A percentile compares a stretch with the other conserved stretches of the same genome.
These are phyloP conservation scores for Curvularia sp. DNA, from an alignment of 2,329 filamentous ascomycete genomes.

Conservation along the genomic window DNA sequence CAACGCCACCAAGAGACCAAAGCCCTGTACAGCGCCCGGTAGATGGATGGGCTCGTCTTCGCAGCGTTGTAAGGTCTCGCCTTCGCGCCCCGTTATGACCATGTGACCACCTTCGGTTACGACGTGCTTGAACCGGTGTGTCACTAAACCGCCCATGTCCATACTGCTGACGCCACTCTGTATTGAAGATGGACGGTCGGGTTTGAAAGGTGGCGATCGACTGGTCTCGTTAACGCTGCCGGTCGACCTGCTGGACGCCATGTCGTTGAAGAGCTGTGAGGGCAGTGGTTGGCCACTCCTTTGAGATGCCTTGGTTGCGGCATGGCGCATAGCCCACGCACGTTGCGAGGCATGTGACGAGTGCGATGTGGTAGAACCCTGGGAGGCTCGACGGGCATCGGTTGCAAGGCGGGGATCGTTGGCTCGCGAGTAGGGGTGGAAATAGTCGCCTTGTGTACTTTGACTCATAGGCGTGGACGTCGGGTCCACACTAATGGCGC, in stretches of 20 bases:
- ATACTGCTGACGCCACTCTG: slow-evolving; percentile 47
- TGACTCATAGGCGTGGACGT: slow-evolving; percentile 42
- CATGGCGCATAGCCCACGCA: slow-evolving; percentile 11
- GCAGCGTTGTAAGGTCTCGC: slow-evolving; percentile 75
- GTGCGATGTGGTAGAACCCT: slow-evolving; percentile 41
- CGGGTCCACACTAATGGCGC: slow-evolving; percentile 75
- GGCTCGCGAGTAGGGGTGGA: slow-evolving; percentile 41
- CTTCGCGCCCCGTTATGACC: slow-evolving; percentile 80
- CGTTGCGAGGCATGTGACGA: slow-evolving; percentile 38
- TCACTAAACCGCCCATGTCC: slow-evolving; percentile 63
- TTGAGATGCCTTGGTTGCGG: slow-evolving; percentile 11
- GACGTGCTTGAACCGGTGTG: slow-evolving; percentile 79
- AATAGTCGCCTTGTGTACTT: slow-evolving; percentile 45
- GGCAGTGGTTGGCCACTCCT: slow-evolving; percentile 27
- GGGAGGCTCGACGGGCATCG: slow-evolving; percentile 38
- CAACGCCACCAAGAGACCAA: slow-evolving; percentile 78
- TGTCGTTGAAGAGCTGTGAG: slow-evolving; percentile 49
- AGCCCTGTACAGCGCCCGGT: slow-evolving; percentile 81
- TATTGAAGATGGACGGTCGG: slow-evolving; percentile 39
- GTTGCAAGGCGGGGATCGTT: slow-evolving; percentile 33
- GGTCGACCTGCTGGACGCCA: slow-evolving; percentile 37
- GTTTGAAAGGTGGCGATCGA: slow-evolving; percentile 30
- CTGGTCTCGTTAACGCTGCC: slow-evolving; percentile 34
- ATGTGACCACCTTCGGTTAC: slow-evolving; percentile 79
- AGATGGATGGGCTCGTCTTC: slow-evolving; percentile 93